Evolutionary conservation across 257 asterid genomes (phyloP), one percentile per base, ranked within the genome.

Genomic region (Eustoma russellianum): DNA sequence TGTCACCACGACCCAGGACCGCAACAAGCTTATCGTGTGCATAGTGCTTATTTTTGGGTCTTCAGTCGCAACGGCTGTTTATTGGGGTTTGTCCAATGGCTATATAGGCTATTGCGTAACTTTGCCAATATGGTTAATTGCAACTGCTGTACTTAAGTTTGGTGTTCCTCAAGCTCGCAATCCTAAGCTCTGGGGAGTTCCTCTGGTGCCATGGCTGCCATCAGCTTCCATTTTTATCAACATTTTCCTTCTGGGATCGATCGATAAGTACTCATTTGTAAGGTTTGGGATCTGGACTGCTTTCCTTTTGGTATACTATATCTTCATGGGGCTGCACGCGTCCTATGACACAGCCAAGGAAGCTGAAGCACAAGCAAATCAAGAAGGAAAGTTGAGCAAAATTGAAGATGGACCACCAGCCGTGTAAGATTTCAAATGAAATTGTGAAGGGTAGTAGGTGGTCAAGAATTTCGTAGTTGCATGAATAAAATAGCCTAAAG

Each of bases 181-280:
- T 5, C 93, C 93, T 0, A 66, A 60, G 70, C 66, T 70, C 2
- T 79, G 88, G 93, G 88, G 88, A 3, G 82, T 77, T 28, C 93
- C 93, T 5, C 57, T 74, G 56, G 88, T 83, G 58, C 93, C 93
- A 0, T 79, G 88, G 88, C 46, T 79, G 59, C 93, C 93, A 33
- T 79, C 88, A 7, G 63, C 64, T 2, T 83, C 93, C 2, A 74
- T 83, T 11, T 78, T 73, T 46, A 72, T 79, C 15, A 83, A 79
- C 70, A 68, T 79, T 1, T 83, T 79, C 62, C 83, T 83, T 5
- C 79, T 82, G 5, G 92, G 85, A 5, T 79, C 88, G 0, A 70
- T 83, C 8, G 79, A 83, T 38, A 66, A 53, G 50, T 57, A 49
- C 5, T 79, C 93, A 2, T 79, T 72, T 50, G 6, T 60, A 1